A percentile compares a stretch with the other conserved stretches of the same genome.
Evolutionary conservation across 345 rosid genomes (phyloP).

Genomic region (Murraya paniculata): DNA sequence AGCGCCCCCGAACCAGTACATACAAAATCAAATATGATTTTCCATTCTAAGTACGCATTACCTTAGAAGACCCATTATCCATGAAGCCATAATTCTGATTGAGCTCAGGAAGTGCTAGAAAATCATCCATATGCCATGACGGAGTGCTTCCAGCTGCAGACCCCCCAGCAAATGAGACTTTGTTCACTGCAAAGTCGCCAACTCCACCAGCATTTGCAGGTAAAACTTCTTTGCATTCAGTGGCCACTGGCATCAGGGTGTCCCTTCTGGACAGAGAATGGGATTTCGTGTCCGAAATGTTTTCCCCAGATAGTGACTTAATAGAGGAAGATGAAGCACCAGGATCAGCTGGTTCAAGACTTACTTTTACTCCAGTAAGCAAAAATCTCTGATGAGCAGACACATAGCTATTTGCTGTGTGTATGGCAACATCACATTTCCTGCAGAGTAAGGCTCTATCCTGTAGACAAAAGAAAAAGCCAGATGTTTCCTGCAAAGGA

Average conservation of each 20-base stretch:
- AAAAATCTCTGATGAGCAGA: slow-evolving; percentile 90
- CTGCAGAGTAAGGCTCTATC: slow-evolving; percentile 94
- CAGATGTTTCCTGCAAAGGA: slow-evolving; percentile 70
- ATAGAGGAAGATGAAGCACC: slow-evolving; percentile 49
- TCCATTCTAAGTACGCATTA: slow-evolving; percentile 20
- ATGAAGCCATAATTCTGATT: slow-evolving; percentile 58
- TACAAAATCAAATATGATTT: neutral
- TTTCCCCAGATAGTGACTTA: slow-evolving; percentile 48
- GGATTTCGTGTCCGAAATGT: slow-evolving; percentile 40
- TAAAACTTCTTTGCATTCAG: slow-evolving; percentile 31
- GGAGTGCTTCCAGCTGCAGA: slow-evolving; percentile 58
- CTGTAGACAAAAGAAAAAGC: slow-evolving; percentile 93
- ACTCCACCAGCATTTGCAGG: slow-evolving; percentile 32
- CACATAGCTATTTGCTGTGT: slow-evolving; percentile 64
- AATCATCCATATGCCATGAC: slow-evolving; percentile 81
- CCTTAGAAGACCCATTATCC: slow-evolving; percentile 87
- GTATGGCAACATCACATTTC: slow-evolving; percentile 91
- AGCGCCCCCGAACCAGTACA: neutral
- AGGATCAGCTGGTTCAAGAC: slow-evolving; percentile 59
- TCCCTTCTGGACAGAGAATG: slow-evolving; percentile 33
- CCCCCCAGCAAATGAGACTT: slow-evolving; percentile 63
- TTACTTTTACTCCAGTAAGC: slow-evolving; percentile 91
- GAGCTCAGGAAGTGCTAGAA: slow-evolving; percentile 61
- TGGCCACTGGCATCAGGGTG: slow-evolving; percentile 23
- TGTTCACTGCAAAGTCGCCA: slow-evolving; percentile 24